These are phyloP conservation scores for Saturnispora ahearnii DNA, from an alignment of 805 yeast genomes.

Conservation along the genomic window DNA sequence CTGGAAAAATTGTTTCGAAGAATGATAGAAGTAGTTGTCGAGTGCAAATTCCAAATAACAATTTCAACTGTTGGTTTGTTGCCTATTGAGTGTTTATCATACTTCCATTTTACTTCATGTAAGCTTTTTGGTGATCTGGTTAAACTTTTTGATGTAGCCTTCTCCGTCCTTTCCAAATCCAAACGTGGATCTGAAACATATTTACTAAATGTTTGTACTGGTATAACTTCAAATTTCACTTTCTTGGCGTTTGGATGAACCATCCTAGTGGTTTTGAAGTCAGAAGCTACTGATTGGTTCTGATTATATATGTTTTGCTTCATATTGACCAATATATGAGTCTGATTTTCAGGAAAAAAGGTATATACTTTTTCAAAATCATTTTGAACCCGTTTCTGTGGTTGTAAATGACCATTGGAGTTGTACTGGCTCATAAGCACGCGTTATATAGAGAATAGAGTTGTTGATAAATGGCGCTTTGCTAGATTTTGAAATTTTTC, in stretches of 20 bases:
- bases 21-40: conserved; percentile 37
- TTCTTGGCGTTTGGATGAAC: background rate
- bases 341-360: conserved; percentile 1
- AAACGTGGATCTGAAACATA: conserved; percentile 2
- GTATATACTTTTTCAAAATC: background rate
- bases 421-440: background rate
- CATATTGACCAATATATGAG: background rate
- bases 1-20: conserved; percentile 46
- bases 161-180: background rate
- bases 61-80: conserved; percentile 64
- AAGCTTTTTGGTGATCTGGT: background rate
- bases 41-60: conserved; percentile 58
- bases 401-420: background rate
- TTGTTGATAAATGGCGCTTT: conserved; percentile 1
- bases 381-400: background rate
- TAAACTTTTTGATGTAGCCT: background rate
- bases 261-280: background rate
- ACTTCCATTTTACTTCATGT: conserved; percentile 24
- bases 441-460: background rate
- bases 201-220: background rate
- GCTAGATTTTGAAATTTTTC: background rate
- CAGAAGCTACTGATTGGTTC: background rate
- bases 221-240: background rate
- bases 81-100: conserved; percentile 67
- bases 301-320: background rate